Evolutionary conservation across 1,284 basidiomycete genomes (phyloP).

Genomic region (Cutaneotrichosporon cyanovorans): DNA sequence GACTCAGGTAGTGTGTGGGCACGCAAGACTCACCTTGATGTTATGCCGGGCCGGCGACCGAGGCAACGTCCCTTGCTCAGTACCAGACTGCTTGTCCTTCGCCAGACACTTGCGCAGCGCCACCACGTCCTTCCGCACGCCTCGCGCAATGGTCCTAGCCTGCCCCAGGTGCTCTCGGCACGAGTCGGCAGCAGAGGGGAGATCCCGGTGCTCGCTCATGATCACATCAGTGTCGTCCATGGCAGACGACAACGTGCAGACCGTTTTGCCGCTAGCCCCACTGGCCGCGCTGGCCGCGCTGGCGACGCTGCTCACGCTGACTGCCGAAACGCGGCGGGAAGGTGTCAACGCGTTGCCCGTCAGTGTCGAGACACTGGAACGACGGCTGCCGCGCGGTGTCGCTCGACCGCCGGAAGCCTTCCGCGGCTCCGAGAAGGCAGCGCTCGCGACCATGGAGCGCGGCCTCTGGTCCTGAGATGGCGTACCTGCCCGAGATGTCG

Average conservation of each 20-base stretch:
- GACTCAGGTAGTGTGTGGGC: too few species aligned
- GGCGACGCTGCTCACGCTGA: slow-evolving; percentile 4
- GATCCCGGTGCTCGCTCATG: slow-evolving; percentile 16
- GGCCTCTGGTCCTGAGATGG: background rate
- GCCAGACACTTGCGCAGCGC: slow-evolving; percentile 4
- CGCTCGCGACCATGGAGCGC: too few species aligned
- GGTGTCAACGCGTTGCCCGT: background rate
- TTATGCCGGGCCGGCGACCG: background rate
- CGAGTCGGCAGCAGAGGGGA: slow-evolving; percentile 9
- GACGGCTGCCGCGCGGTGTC: background rate
- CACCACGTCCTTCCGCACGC: slow-evolving; percentile 3
- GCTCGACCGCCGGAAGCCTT: background rate
- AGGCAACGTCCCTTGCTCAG: slow-evolving; percentile 2
- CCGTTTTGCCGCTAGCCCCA: background rate
- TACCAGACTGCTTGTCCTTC: slow-evolving; percentile 20
- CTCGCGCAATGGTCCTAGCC: slow-evolving; percentile 10
- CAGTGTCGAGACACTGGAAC: background rate
- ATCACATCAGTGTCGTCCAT: slow-evolving; percentile 12
- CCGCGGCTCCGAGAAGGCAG: background rate
- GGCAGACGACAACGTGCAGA: slow-evolving; percentile 3
- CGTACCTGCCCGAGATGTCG: slow-evolving; percentile 12
- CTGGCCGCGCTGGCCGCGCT: background rate
- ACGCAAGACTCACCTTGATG: background rate
- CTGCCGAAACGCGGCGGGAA: slow-evolving; percentile 5
- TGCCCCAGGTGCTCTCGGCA: slow-evolving; percentile 7